These are phyloP conservation scores for Colletotrichum coccodes DNA, from an alignment of 2,329 filamentous ascomycete species.

Conservation along the genomic window DNA sequence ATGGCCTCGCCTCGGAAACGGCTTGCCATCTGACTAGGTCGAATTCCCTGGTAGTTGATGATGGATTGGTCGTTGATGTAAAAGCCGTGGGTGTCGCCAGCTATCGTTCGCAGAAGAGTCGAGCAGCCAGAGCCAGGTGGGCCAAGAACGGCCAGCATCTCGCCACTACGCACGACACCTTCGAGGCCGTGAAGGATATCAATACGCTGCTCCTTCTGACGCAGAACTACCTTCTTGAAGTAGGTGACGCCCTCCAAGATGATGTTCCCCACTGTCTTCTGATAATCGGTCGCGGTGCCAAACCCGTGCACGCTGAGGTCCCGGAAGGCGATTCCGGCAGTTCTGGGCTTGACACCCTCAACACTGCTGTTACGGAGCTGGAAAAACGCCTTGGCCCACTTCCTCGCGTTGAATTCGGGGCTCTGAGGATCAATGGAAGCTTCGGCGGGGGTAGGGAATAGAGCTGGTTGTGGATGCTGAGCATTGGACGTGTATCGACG, in stretches of 20 bases:
- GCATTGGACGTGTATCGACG: background rate
- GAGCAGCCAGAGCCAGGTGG: conserved; percentile 52
- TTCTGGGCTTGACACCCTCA: conserved; percentile 39
- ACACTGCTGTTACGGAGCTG: conserved; percentile 35
- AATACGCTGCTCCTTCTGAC: conserved; percentile 41
- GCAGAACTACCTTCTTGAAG: conserved; percentile 35
- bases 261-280: conserved; percentile 52
- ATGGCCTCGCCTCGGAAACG: conserved; percentile 66
- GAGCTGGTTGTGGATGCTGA: background rate
- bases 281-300: conserved; percentile 51
- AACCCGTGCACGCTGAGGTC: conserved; percentile 54
- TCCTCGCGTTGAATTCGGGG: conserved; percentile 49
- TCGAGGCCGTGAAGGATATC: conserved; percentile 62
- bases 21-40: background rate
- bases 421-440: conserved; percentile 49
- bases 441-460: conserved; percentile 31
- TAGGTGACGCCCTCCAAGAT: conserved; percentile 36
- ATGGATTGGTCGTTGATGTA: background rate
- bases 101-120: conserved; percentile 67
- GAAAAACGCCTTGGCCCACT: conserved; percentile 53
- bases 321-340: conserved; percentile 51
- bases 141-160: conserved; percentile 69
- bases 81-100: conserved; percentile 6
- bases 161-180: conserved; percentile 61
- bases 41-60: conserved; percentile 11